These are phyloP conservation scores for Mrakia frigida DNA, from an alignment of 768 basidiomycete species.

Conservation along the genomic window DNA sequence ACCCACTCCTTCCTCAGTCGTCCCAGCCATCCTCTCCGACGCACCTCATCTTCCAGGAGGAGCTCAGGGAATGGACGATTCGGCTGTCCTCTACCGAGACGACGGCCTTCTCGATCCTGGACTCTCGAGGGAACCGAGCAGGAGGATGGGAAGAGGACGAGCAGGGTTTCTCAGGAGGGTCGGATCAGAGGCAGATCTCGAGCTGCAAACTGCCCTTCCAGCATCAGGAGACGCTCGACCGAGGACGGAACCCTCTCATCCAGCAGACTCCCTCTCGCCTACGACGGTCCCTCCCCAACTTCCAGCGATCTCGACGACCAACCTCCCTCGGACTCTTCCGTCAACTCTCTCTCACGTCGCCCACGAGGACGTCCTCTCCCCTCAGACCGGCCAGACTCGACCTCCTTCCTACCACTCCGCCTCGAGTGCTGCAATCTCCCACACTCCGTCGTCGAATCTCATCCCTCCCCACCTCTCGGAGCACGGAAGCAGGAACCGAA, in stretches of 20 bases:
- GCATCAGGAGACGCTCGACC: conserved; percentile 1
- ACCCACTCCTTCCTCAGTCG: not conserved
- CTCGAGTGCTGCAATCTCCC: not conserved
- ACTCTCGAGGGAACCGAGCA: not conserved
- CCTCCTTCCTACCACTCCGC: not conserved
- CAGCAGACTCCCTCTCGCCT: too few species aligned
- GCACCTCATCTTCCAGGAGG: too few species aligned
- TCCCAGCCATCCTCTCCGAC: not conserved
- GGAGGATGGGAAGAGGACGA: not conserved
- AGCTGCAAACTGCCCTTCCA: not conserved
- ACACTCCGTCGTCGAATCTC: not conserved
- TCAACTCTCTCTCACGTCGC: not conserved
- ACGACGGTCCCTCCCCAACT: not conserved
- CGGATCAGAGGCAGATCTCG: conserved; percentile 6
- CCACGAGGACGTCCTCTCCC: not conserved
- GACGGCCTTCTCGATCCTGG: conserved; percentile 11
- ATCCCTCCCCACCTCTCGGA: not conserved
- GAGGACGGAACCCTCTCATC: not conserved
- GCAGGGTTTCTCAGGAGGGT: not conserved
- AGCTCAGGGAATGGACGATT: not conserved
- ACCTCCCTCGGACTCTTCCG: not conserved
- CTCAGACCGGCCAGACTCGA: not conserved
- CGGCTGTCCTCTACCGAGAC: not conserved
- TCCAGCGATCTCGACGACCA: not conserved
- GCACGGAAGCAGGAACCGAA: not conserved